A percentile compares a stretch with the other conserved stretches of the same genome.
phyloP scores from a whole-genome alignment of 129 eudicot species.

The Ambrosia artemisiifolia region DNA sequence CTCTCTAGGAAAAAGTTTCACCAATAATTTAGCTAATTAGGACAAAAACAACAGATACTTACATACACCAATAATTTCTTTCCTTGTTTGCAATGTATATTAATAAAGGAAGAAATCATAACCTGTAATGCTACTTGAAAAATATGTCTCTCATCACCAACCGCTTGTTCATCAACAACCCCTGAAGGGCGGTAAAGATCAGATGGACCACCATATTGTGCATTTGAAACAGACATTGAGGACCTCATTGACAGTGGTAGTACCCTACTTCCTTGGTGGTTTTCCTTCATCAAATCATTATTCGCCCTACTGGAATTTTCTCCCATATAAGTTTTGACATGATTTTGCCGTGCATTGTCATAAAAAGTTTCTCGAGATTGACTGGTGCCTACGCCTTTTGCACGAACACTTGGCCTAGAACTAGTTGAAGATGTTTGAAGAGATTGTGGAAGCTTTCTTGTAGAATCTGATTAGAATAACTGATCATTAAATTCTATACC shows the following conservation, averaged over 20 bases:
- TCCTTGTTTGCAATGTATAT: background rate
- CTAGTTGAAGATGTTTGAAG: slow-evolving; percentile 35
- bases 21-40: background rate
- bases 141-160: slow-evolving; percentile 60
- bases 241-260: slow-evolving; percentile 38
- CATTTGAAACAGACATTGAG: slow-evolving; percentile 27
- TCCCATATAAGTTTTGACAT: slow-evolving; percentile 28
- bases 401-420: slow-evolving; percentile 30
- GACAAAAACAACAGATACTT: background rate
- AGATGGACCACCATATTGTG: slow-evolving; percentile 31
- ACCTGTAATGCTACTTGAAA: slow-evolving; percentile 82
- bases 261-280: slow-evolving; percentile 34
- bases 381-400: slow-evolving; percentile 36
- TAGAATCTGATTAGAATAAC: slow-evolving; percentile 23
- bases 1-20: background rate
- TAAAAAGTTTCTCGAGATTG: slow-evolving; percentile 32
- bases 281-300: slow-evolving; percentile 34
- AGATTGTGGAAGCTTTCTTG: slow-evolving; percentile 52
- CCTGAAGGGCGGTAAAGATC: slow-evolving; percentile 46
- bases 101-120: background rate
- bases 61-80: background rate
- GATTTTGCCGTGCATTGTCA: slow-evolving; percentile 28
- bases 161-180: slow-evolving; percentile 47
- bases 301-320: slow-evolving; percentile 21
- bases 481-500: slow-evolving; percentile 22